Evolutionary conservation across 208 protist genomes (phyloP).

Genomic region (Crithidia sp.): DNA sequence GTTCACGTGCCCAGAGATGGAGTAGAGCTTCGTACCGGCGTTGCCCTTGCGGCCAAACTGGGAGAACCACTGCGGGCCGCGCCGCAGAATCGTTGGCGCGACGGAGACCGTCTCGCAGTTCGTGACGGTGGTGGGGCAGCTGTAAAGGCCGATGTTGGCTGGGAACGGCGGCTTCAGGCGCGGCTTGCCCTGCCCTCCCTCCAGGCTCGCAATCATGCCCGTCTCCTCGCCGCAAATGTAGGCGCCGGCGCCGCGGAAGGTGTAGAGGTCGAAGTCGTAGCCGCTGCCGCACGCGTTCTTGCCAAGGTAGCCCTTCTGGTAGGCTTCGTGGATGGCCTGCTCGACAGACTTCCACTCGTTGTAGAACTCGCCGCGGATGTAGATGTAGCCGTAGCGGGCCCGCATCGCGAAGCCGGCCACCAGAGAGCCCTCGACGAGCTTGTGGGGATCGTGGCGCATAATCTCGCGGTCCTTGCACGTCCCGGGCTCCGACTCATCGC

Average conservation of each 20-base stretch:
- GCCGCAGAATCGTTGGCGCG: slow-evolving; percentile 95
- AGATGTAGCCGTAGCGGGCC: slow-evolving; percentile 98
- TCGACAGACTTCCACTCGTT: slow-evolving; percentile 96
- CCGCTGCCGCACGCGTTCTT: slow-evolving; percentile 98
- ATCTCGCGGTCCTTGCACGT: slow-evolving; percentile 99
- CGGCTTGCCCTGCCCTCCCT: slow-evolving; percentile 97
- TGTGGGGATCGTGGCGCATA: slow-evolving; percentile 99
- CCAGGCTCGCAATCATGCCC: slow-evolving; percentile 96
- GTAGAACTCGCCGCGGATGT: slow-evolving; percentile 99
- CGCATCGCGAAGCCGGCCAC: slow-evolving; percentile 97
- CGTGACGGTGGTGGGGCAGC: slow-evolving; percentile 99
- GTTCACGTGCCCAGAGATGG: slow-evolving; percentile 99
- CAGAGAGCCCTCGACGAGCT: slow-evolving; percentile 98
- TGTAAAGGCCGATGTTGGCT: slow-evolving; percentile 98
- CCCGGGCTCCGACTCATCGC: slow-evolving; percentile 99
- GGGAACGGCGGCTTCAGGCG: slow-evolving; percentile 99
- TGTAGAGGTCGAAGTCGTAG: slow-evolving; percentile 98
- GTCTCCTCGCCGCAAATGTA: slow-evolving; percentile 99
- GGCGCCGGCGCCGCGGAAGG: slow-evolving; percentile 97
- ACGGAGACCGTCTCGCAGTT: slow-evolving; percentile 99
- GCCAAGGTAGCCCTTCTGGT: slow-evolving; percentile 95
- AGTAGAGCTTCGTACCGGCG: slow-evolving; percentile 98
- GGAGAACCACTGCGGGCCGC: slow-evolving; percentile 95
- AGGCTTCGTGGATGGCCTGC: slow-evolving; percentile 96
- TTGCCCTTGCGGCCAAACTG: slow-evolving; percentile 97